A percentile compares a stretch with the other conserved stretches of the same genome.
Conservation (phyloP, 2,329 filamentous ascomycete genomes). For the Botryotinia globosa region DNA sequence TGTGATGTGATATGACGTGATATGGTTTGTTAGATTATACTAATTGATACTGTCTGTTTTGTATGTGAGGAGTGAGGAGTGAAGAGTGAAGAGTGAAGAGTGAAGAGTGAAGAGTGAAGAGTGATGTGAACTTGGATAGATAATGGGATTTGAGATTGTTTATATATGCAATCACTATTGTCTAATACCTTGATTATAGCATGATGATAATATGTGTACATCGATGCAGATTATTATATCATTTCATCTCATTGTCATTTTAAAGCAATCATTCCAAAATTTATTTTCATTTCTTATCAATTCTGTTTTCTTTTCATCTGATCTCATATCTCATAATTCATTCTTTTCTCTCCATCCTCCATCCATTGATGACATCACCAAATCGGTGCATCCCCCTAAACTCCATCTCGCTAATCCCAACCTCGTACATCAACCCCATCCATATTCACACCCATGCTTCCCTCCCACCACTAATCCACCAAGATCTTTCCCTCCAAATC, state of each 20-base stretch:
- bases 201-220: not conserved
- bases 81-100: not conserved
- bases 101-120: not conserved
- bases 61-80: not conserved
- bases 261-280: not conserved
- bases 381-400: not conserved
- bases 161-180: not conserved
- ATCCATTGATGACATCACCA: not conserved
- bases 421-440: not conserved
- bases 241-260: not conserved
- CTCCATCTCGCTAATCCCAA: not conserved
- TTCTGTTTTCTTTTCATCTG: not conserved
- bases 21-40: not conserved
- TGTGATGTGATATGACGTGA: not conserved
- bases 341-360: not conserved
- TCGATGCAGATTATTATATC: not conserved
- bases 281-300: not conserved
- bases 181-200: not conserved
- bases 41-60: too few relatives aligned
- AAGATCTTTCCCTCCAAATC: conserved; percentile 56
- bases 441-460: not conserved
- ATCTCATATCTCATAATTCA: not conserved
- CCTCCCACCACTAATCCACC: conserved; percentile 1
- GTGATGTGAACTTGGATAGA: not conserved
- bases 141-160: not conserved